A percentile compares a stretch with the other conserved stretches of the same genome.
phyloP scores from a whole-genome alignment of 352 stramenopile genomes.

The Phytopythium sindhum region DNA sequence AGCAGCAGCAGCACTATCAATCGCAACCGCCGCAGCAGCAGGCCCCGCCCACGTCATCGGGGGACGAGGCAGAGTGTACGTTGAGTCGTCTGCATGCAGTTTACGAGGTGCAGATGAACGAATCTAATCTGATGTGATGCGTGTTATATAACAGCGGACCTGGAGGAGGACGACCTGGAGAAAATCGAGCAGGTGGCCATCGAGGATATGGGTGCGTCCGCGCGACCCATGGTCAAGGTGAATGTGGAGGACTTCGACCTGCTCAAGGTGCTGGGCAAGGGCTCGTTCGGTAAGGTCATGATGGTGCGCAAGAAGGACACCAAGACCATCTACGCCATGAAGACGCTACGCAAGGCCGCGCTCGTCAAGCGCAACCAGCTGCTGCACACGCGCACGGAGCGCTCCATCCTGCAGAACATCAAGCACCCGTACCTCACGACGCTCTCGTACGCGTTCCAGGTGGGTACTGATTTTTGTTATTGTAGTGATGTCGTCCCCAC shows the following conservation, averaged over 20 bases:
- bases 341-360: conserved; percentile 91
- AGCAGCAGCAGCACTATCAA: conserved; percentile 20
- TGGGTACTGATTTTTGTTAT: conserved; percentile 8
- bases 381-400: conserved; percentile 92
- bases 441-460: conserved; percentile 82
- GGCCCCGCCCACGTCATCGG: conserved; percentile 16
- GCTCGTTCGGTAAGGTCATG: conserved; percentile 95
- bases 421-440: conserved; percentile 91
- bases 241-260: conserved; percentile 92
- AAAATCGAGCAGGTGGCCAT: conserved; percentile 78
- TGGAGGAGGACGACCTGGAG: conserved; percentile 80
- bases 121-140: conserved; percentile 7
- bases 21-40: conserved; percentile 21
- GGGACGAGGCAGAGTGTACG: conserved; percentile 67
- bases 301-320: conserved; percentile 94
- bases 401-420: conserved; percentile 91
- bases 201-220: conserved; percentile 73
- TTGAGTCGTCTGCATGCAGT: conserved; percentile 9
- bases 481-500: no score
- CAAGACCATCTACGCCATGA: conserved; percentile 94
- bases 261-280: conserved; percentile 94
- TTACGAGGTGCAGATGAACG: neutral
- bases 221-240: conserved; percentile 72
- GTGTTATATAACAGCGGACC: conserved; percentile 41
- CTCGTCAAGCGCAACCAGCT: conserved; percentile 94